These are phyloP conservation scores for Gloeopeniophorella convolvens DNA, from an alignment of 768 basidiomycete species.

Conservation along the genomic window DNA sequence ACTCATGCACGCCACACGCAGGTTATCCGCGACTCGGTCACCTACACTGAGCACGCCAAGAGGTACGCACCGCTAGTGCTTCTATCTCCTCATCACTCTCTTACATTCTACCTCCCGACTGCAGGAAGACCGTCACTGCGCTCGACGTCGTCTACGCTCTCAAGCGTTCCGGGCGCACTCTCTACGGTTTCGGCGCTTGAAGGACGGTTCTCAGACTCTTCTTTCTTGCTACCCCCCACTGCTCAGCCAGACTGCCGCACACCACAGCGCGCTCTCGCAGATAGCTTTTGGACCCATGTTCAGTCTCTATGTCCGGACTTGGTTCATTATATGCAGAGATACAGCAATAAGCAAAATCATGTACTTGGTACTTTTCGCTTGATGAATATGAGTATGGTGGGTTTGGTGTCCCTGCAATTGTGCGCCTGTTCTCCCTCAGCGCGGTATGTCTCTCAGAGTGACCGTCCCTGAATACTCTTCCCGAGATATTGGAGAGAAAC, in stretches of 20 bases:
- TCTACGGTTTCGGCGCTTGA: constrained; percentile 51
- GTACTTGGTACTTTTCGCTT: background rate
- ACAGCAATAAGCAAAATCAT: background rate
- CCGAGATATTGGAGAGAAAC: background rate
- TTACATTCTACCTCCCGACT: background rate
- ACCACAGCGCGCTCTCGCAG: no score
- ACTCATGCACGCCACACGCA: background rate
- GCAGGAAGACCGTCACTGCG: constrained; percentile 45
- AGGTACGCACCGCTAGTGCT: no score
- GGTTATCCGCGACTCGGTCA: constrained; percentile 50
- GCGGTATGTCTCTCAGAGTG: no score
- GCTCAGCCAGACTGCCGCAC: background rate
- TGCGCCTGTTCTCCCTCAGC: no score
- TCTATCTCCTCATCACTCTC: background rate
- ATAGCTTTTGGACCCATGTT: no score
- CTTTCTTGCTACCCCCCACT: background rate
- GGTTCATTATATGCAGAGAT: no score
- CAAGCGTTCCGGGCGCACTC: constrained; percentile 51
- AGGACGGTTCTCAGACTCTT: background rate
- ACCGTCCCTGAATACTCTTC: no score
- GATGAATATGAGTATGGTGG: no score
- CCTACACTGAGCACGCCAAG: constrained; percentile 65
- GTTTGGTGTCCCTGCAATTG: no score
- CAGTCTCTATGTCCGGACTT: no score
- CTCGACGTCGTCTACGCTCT: constrained; percentile 59